phyloP scores from a whole-genome alignment of 2,329 filamentous ascomycete species.

The Xylaria digitata region DNA sequence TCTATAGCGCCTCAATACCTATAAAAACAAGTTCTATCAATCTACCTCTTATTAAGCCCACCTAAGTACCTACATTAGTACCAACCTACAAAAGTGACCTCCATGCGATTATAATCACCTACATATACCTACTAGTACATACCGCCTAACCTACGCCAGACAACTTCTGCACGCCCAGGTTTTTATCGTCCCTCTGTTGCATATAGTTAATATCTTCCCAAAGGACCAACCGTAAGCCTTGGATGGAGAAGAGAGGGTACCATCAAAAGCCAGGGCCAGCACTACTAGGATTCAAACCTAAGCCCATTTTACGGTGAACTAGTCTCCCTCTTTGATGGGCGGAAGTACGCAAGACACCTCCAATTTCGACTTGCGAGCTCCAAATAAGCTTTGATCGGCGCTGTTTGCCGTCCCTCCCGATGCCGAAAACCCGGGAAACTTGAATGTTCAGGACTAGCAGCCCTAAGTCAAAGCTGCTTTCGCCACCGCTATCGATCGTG shows the following conservation, averaged over 20 bases:
- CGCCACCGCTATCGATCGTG: slow-evolving; percentile 14
- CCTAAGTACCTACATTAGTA: too few relatives aligned
- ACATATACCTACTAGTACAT: too few relatives aligned
- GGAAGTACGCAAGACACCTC: neutral
- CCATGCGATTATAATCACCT: too few relatives aligned
- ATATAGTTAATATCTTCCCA: too few relatives aligned
- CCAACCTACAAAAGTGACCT: too few relatives aligned
- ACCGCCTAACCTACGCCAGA: neutral
- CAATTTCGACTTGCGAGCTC: neutral
- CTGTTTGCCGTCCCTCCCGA: slow-evolving; percentile 6
- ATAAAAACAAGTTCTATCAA: neutral
- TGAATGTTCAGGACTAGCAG: neutral
- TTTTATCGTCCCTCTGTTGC: too few relatives aligned
- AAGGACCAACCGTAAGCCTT: too few relatives aligned
- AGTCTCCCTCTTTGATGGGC: neutral
- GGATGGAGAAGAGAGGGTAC: too few relatives aligned
- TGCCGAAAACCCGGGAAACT: neutral
- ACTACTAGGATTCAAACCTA: too few relatives aligned
- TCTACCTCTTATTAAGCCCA: too few relatives aligned
- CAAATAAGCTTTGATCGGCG: neutral
- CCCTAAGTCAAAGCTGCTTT: neutral
- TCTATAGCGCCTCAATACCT: neutral
- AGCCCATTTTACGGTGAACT: too few relatives aligned
- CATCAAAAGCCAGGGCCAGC: too few relatives aligned
- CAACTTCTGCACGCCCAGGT: neutral